phyloP scores from a whole-genome alignment of 768 basidiomycete genomes.

The Chlorophyllum brunneum region DNA sequence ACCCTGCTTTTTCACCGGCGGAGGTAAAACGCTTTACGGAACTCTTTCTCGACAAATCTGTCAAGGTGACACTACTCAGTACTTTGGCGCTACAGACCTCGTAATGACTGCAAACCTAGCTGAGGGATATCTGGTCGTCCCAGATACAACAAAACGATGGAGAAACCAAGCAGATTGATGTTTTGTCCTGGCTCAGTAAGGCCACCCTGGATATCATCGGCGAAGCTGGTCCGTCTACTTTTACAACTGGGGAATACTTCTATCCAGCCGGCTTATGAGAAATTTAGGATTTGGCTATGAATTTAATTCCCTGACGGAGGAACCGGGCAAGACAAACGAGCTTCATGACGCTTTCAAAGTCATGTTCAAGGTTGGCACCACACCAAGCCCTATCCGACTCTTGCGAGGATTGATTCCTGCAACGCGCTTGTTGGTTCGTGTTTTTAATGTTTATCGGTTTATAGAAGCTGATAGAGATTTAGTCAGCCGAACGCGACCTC shows the following conservation, averaged over 20 bases:
- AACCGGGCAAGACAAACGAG: slow-evolving; percentile 35
- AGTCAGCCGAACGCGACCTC: slow-evolving; percentile 30
- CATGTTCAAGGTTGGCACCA: slow-evolving; percentile 43
- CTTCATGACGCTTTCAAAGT: slow-evolving; percentile 49
- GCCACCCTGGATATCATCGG: slow-evolving; percentile 77
- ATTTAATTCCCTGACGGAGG: slow-evolving; percentile 24
- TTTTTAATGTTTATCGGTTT: neutral
- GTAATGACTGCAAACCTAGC: slow-evolving; percentile 23
- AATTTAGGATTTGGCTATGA: slow-evolving; percentile 31
- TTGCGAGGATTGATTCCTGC: slow-evolving; percentile 33
- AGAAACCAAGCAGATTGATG: slow-evolving; percentile 41
- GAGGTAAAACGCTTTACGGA: slow-evolving; percentile 53
- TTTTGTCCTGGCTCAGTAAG: slow-evolving; percentile 59
- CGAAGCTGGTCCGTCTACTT: slow-evolving; percentile 42
- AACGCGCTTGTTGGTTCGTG: slow-evolving; percentile 33
- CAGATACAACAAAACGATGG: slow-evolving; percentile 28
- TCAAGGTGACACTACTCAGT: slow-evolving; percentile 30
- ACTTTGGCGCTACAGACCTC: too few relatives aligned
- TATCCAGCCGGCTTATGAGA: too few relatives aligned
- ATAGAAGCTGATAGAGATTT: neutral
- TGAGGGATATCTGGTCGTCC: slow-evolving; percentile 43
- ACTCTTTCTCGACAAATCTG: slow-evolving; percentile 50
- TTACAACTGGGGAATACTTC: neutral
- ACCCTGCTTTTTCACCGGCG: slow-evolving; percentile 59
- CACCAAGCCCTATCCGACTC: slow-evolving; percentile 28